Conservation (phyloP, 169 alveolate genomes). For the Plasmodium knowlesi region DNA sequence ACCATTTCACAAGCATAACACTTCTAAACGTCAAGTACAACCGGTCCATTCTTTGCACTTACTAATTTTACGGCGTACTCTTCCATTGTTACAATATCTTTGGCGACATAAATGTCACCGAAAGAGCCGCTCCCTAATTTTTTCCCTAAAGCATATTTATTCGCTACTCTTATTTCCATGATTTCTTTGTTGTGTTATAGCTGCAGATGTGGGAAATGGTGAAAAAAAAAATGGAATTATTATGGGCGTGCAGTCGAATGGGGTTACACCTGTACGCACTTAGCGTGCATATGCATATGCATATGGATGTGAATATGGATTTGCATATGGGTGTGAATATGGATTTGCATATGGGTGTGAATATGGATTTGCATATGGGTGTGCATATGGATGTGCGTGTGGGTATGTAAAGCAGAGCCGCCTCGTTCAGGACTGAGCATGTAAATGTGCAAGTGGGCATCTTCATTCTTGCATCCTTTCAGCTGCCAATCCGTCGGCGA, state of each 20-base stretch:
- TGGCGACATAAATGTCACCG: slow-evolving; percentile 97
- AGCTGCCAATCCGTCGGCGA: not conserved
- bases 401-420: no score
- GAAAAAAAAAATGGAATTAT: not conserved
- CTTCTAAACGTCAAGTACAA: not conserved
- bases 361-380: not conserved
- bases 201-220: not conserved
- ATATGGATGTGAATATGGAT: not conserved
- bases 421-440: no score
- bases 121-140: slow-evolving; percentile 99
- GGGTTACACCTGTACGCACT: not conserved
- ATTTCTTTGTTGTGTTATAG: slow-evolving; percentile 68
- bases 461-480: not conserved
- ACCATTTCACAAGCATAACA: not conserved
- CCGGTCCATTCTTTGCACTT: slow-evolving; percentile 21
- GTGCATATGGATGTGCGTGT: not conserved
- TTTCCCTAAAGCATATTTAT: slow-evolving; percentile 96
- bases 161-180: slow-evolving; percentile 97
- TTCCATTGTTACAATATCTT: slow-evolving; percentile 95
- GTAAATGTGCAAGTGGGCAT: not conserved
- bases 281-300: not conserved
- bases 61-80: slow-evolving; percentile 97
- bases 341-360: not conserved
- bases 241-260: not conserved
- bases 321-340: not conserved